Evolutionary conservation across 345 rosid species (phyloP).

Genomic region (Sisymbrium irio): DNA sequence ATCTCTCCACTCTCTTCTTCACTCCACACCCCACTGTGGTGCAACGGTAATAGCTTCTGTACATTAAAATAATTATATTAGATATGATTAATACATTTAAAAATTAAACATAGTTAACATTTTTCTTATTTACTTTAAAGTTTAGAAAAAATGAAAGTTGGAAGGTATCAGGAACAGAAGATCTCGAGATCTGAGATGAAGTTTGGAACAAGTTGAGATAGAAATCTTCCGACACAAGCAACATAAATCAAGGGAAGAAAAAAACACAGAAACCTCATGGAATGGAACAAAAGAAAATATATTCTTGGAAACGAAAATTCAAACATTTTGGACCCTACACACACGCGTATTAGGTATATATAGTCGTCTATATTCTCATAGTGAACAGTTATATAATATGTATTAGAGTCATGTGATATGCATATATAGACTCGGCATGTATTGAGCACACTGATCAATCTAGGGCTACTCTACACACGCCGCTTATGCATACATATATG

Average conservation of each 20-base stretch:
- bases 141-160: neutral
- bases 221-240: conserved; percentile 37
- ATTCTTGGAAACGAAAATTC: conserved; percentile 26
- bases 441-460: conserved; percentile 13
- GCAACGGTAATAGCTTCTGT: conserved; percentile 99
- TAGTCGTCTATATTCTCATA: conserved; percentile 21
- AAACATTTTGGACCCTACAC: conserved; percentile 33
- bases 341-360: conserved; percentile 35
- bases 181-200: conserved; percentile 28
- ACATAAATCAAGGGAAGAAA: conserved; percentile 29
- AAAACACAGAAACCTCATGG: conserved; percentile 30
- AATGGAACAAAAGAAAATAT: conserved; percentile 6
- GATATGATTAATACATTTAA: neutral
- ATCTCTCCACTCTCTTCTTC: conserved; percentile 99
- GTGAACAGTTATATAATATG: conserved; percentile 4
- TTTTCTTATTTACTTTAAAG: neutral
- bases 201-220: conserved; percentile 20
- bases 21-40: conserved; percentile 87
- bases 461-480: conserved; percentile 29
- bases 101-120: neutral
- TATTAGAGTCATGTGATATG: conserved; percentile 24
- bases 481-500: neutral
- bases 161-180: conserved; percentile 8
- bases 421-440: conserved; percentile 28
- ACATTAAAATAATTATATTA: neutral